These are phyloP conservation scores for Barnettozyma hawaiiensis DNA, from an alignment of 1,139 yeast species.

Conservation along the genomic window DNA sequence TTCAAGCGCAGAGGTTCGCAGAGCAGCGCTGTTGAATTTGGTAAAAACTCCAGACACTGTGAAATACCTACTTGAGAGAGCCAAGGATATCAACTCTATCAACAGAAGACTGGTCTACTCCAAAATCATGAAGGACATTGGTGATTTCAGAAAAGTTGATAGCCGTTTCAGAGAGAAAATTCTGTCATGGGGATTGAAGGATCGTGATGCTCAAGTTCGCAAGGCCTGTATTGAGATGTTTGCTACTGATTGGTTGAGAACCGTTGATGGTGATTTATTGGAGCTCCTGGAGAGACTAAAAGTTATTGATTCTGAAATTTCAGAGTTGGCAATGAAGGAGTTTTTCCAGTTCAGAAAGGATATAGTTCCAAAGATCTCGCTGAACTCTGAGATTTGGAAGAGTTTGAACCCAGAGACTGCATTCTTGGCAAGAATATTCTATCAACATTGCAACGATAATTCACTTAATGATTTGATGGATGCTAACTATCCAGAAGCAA, in stretches of 20 bases:
- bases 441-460: constrained; percentile 54
- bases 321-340: constrained; percentile 59
- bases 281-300: constrained; percentile 68
- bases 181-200: constrained; percentile 80
- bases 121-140: constrained; percentile 60
- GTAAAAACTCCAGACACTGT: constrained; percentile 50
- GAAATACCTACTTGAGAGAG: constrained; percentile 67
- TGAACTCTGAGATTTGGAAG: constrained; percentile 61
- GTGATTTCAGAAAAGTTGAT: constrained; percentile 58
- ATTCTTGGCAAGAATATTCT: constrained; percentile 64
- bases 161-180: constrained; percentile 59
- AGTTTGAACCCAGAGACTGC: constrained; percentile 70
- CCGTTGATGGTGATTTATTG: constrained; percentile 62
- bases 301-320: constrained; percentile 58
- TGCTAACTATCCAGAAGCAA: constrained; percentile 71
- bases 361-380: constrained; percentile 47
- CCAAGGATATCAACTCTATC: constrained; percentile 68
- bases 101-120: constrained; percentile 73
- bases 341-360: constrained; percentile 63
- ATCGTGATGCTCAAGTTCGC: constrained; percentile 71
- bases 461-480: constrained; percentile 57
- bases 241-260: constrained; percentile 64
- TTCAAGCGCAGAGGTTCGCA: constrained; percentile 81
- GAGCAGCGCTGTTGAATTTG: constrained; percentile 74
- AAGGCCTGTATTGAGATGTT: constrained; percentile 70